These are phyloP conservation scores for Cyclocybe cylindracea DNA, from an alignment of 768 basidiomycete genomes.

Conservation along the genomic window DNA sequence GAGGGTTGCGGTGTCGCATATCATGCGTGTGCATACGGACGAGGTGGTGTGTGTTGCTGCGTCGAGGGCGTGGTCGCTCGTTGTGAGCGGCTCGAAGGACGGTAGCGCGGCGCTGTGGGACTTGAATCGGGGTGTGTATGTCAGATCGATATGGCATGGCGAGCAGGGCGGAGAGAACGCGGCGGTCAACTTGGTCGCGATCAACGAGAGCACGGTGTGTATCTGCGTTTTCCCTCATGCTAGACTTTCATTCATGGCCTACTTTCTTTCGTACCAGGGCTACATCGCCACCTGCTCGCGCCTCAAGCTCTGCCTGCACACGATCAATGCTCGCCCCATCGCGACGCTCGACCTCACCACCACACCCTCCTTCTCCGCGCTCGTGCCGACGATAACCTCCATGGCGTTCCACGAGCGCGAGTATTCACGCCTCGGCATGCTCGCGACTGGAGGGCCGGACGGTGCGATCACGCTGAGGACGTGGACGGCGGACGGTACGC, in stretches of 20 bases:
- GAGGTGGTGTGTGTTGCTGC: slow-evolving; percentile 68
- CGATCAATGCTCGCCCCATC: slow-evolving; percentile 83
- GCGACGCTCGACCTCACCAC: slow-evolving; percentile 63
- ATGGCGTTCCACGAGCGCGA: slow-evolving; percentile 90
- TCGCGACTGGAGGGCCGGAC: slow-evolving; percentile 80
- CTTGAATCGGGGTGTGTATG: slow-evolving; percentile 79
- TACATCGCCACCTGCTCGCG: slow-evolving; percentile 85
- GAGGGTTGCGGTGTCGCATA: slow-evolving; percentile 53
- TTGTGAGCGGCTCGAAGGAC: slow-evolving; percentile 83
- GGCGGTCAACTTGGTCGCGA: slow-evolving; percentile 66
- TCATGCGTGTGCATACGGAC: slow-evolving; percentile 80
- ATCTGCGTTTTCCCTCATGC: background rate
- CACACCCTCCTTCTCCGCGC: slow-evolving; percentile 40
- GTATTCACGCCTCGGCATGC: slow-evolving; percentile 72
- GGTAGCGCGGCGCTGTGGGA: slow-evolving; percentile 91
- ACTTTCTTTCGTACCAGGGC: slow-evolving; percentile 72
- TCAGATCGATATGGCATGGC: slow-evolving; percentile 77
- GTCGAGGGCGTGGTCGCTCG: slow-evolving; percentile 80
- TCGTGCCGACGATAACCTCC: slow-evolving; percentile 64
- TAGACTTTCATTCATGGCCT: no score
- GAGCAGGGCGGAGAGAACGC: slow-evolving; percentile 31
- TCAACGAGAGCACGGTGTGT: slow-evolving; percentile 87
- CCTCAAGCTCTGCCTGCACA: slow-evolving; percentile 73
- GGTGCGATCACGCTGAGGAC: slow-evolving; percentile 80
- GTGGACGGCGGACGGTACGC: slow-evolving; percentile 80